These are phyloP conservation scores for Fagopyrum esculentum DNA, from an alignment of 148 eudicot genomes.

Conservation along the genomic window DNA sequence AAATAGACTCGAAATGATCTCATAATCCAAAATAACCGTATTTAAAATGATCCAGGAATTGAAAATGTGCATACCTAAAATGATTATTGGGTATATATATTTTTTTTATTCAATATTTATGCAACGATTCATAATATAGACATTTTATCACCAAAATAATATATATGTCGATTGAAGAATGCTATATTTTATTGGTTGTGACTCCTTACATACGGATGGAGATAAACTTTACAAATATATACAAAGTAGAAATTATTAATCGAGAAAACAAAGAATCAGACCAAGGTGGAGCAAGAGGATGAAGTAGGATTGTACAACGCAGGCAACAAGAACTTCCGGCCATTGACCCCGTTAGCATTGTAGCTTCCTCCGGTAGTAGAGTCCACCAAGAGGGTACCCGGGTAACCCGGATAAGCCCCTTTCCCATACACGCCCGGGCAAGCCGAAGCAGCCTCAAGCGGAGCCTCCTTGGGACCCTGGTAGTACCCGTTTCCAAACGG, in stretches of 20 bases:
- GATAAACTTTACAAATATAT: not conserved
- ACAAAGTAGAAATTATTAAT: not conserved
- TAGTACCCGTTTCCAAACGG: conserved; percentile 51
- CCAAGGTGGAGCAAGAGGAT: conserved; percentile 37
- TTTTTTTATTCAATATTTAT: too few species aligned
- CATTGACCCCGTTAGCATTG: conserved; percentile 49
- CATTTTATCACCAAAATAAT: too few species aligned
- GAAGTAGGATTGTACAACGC: conserved; percentile 44
- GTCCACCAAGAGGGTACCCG: conserved; percentile 46
- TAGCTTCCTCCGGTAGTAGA: conserved; percentile 35
- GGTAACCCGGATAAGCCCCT: conserved; percentile 58
- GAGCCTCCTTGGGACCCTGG: conserved; percentile 46
- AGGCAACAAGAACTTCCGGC: conserved; percentile 49
- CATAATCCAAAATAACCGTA: too few species aligned
- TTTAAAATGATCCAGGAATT: too few species aligned
- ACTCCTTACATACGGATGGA: too few species aligned
- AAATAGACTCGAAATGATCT: too few species aligned
- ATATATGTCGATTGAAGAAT: too few species aligned
- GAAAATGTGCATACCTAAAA: too few species aligned
- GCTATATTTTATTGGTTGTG: too few species aligned
- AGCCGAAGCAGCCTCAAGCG: conserved; percentile 44
- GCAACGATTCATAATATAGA: too few species aligned
- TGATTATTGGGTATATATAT: too few species aligned
- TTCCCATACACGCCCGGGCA: conserved; percentile 44
- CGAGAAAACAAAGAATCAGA: conserved; percentile 1